These are phyloP conservation scores for Vigna unguiculata DNA, from an alignment of 306 rosid genomes.

Conservation along the genomic window DNA sequence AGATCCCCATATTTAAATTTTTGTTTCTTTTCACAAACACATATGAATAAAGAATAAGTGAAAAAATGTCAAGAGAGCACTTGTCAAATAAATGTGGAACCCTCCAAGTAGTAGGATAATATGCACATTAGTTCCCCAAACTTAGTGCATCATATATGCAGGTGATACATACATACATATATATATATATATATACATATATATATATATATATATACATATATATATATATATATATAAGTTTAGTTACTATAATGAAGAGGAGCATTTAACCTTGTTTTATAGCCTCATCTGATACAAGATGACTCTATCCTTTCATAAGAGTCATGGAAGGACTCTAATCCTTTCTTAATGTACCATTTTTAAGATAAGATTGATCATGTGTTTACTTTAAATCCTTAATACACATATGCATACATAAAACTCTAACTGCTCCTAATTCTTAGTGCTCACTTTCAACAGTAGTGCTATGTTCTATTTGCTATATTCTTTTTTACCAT, in stretches of 20 bases:
- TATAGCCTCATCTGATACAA: not conserved
- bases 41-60: not conserved
- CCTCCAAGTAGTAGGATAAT: slow-evolving; percentile 39
- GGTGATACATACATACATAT: not conserved
- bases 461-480: not conserved
- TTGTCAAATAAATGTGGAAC: slow-evolving; percentile 15
- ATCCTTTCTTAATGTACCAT: not conserved
- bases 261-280: not conserved
- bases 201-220: too few relatives aligned
- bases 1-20: not conserved
- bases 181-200: too few relatives aligned
- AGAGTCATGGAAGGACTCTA: slow-evolving; percentile 16
- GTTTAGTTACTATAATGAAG: not conserved
- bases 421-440: not conserved
- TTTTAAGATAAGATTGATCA: slow-evolving; percentile 18
- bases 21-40: too few relatives aligned
- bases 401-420: too few relatives aligned
- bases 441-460: slow-evolving; percentile 33
- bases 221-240: not conserved
- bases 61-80: slow-evolving; percentile 27
- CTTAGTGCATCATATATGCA: slow-evolving; percentile 26
- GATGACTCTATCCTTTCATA: slow-evolving; percentile 42
- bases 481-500: slow-evolving; percentile 6
- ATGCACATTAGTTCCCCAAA: slow-evolving; percentile 25
- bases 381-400: slow-evolving; percentile 19